These are phyloP conservation scores for Cryptococcus hybrid DNA, from an alignment of 1,284 basidiomycete species.

Conservation along the genomic window DNA sequence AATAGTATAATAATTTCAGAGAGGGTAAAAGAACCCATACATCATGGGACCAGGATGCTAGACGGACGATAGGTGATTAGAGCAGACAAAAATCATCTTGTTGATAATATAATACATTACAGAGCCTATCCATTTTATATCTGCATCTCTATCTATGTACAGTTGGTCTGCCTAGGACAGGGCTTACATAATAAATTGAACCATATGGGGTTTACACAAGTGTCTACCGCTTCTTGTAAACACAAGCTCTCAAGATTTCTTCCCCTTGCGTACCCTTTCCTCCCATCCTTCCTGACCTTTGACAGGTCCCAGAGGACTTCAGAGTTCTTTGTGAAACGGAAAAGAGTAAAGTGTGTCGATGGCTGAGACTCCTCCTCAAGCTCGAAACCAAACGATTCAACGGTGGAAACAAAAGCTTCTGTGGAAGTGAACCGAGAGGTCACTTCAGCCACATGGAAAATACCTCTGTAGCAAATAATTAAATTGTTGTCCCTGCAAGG, in stretches of 20 bases:
- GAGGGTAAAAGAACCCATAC: too few species aligned
- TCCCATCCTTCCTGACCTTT: constrained; percentile 62
- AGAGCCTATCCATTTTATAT: too few species aligned
- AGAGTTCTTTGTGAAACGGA: constrained; percentile 73
- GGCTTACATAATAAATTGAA: too few species aligned
- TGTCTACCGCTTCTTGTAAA: constrained; percentile 85
- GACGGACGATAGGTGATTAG: too few species aligned
- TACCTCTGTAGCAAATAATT: constrained; percentile 60
- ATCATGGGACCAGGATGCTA: too few species aligned
- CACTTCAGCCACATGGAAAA: constrained; percentile 94
- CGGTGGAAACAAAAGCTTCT: constrained; percentile 70
- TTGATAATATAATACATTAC: too few species aligned
- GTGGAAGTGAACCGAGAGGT: constrained; percentile 76
- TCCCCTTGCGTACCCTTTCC: constrained; percentile 50
- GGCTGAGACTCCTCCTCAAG: constrained; percentile 64
- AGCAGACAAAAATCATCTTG: too few species aligned
- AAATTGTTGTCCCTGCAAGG: too few species aligned
- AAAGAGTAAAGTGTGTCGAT: constrained; percentile 85
- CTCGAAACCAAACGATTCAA: constrained; percentile 76
- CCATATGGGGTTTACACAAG: constrained; percentile 42
- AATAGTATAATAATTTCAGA: too few species aligned
- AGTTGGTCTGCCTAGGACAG: too few species aligned
- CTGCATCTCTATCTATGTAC: too few species aligned
- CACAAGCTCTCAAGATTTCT: constrained; percentile 80
- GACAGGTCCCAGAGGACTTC: constrained; percentile 48